phyloP scores from a whole-genome alignment of 129 eudicot genomes.

The Heracleum sosnowskyi region DNA sequence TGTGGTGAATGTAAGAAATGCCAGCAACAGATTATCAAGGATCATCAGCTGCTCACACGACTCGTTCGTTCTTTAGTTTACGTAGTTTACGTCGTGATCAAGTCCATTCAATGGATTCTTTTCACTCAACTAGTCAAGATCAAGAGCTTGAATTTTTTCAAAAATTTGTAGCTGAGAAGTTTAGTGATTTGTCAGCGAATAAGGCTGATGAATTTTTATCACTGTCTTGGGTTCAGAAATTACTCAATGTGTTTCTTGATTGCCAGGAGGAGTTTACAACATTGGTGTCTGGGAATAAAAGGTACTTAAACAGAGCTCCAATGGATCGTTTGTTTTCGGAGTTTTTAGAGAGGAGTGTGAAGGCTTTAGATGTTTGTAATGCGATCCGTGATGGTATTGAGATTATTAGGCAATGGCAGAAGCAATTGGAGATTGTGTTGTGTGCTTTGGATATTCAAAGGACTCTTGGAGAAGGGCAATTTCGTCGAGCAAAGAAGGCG shows the following conservation, averaged over 20 bases:
- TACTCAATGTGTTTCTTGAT: constrained; percentile 56
- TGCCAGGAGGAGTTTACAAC: constrained; percentile 44
- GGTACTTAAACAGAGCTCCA: constrained; percentile 22
- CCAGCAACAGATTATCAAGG: constrained; percentile 53
- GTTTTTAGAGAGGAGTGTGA: constrained; percentile 66
- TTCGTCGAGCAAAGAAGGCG: constrained; percentile 69
- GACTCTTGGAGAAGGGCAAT: constrained; percentile 64
- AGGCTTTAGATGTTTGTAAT: constrained; percentile 71
- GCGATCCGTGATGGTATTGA: constrained; percentile 63
- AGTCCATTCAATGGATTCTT: constrained; percentile 52
- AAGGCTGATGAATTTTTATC: constrained; percentile 52
- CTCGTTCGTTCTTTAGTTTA: constrained; percentile 45
- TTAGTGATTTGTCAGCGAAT: constrained; percentile 28
- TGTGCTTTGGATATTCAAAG: constrained; percentile 55
- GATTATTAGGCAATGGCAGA: constrained; percentile 52
- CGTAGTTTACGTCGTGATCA: constrained; percentile 54
- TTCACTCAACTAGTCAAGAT: constrained; percentile 34
- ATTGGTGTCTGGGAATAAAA: constrained; percentile 30
- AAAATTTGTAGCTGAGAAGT: constrained; percentile 33
- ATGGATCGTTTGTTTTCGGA: constrained; percentile 41
- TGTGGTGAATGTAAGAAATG: constrained; percentile 22
- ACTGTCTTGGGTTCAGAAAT: constrained; percentile 56
- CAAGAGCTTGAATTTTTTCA: constrained; percentile 44
- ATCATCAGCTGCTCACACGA: constrained; percentile 29
- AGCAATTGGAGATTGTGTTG: constrained; percentile 69